Evolutionary conservation across 2,329 filamentous ascomycete genomes (phyloP).

Genomic region (Emmonsiellopsis sp.): DNA sequence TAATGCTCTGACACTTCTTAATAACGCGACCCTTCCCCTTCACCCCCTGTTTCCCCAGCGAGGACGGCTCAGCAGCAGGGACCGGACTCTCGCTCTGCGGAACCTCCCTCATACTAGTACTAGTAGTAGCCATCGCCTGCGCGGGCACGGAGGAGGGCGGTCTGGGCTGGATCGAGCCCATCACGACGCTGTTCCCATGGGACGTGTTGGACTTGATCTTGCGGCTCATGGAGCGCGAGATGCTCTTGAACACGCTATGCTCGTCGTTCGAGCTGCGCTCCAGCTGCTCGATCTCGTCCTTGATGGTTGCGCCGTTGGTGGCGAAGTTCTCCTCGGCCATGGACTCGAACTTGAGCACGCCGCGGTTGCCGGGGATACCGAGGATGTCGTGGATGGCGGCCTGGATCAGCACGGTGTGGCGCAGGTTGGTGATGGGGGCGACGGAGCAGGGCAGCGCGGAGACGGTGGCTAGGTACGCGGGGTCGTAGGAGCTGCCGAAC

Average conservation of each 20-base stretch:
- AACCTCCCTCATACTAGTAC: not conserved
- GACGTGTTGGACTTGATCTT: slow-evolving; percentile 24
- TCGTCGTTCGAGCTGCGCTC: slow-evolving; percentile 35
- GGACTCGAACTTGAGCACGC: slow-evolving; percentile 62
- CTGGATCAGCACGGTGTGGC: slow-evolving; percentile 70
- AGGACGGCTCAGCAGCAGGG: not conserved
- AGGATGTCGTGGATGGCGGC: slow-evolving; percentile 63
- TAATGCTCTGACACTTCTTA: slow-evolving; percentile 19
- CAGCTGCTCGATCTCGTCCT: slow-evolving; percentile 56
- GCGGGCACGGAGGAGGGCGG: not conserved
- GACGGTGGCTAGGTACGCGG: slow-evolving; percentile 69
- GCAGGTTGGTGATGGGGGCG: slow-evolving; percentile 66
- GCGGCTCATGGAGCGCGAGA: slow-evolving; percentile 30
- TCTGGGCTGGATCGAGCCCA: not conserved
- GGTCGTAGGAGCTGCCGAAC: slow-evolving; percentile 65
- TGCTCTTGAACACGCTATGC: slow-evolving; percentile 30
- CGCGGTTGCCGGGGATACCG: slow-evolving; percentile 55
- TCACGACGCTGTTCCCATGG: slow-evolving; percentile 8
- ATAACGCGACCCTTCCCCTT: slow-evolving; percentile 9
- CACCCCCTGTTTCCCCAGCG: not conserved
- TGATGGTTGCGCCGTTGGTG: slow-evolving; percentile 59
- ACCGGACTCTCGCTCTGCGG: not conserved
- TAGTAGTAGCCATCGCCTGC: not conserved
- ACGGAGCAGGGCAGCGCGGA: slow-evolving; percentile 60
- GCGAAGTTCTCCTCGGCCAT: slow-evolving; percentile 64